phyloP scores from a whole-genome alignment of 1,284 basidiomycete genomes.

The Golubevia pallescens region DNA sequence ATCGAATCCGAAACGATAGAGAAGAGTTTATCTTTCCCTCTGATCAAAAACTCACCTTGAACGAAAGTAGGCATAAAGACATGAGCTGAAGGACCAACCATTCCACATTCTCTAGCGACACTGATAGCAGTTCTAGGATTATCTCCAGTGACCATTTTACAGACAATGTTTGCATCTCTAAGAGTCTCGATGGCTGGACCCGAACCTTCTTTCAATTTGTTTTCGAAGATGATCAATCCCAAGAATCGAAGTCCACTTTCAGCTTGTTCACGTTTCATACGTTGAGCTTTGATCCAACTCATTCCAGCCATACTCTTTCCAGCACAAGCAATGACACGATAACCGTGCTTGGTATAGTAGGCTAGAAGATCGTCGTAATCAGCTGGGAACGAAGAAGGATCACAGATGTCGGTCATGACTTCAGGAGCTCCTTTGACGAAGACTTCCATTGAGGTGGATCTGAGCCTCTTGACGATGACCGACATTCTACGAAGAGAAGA shows the following conservation, averaged over 20 bases:
- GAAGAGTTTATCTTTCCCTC: too few species aligned
- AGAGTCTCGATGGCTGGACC: conserved; percentile 88
- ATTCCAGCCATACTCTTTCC: conserved; percentile 92
- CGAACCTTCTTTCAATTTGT: conserved; percentile 94
- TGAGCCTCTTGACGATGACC: conserved; percentile 93
- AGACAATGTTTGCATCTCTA: conserved; percentile 86
- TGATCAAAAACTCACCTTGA: conserved; percentile 71
- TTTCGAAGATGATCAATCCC: conserved; percentile 97
- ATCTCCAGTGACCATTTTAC: conserved; percentile 98
- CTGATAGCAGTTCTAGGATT: conserved; percentile 96
- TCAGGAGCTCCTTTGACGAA: conserved; percentile 99
- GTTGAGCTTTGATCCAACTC: conserved; percentile 96
- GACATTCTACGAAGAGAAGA: conserved; percentile 93
- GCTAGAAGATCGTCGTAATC: conserved; percentile 96
- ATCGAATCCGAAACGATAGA: background rate
- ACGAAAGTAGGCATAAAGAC: conserved; percentile 88
- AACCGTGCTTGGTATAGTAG: conserved; percentile 96
- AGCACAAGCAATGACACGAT: conserved; percentile 96
- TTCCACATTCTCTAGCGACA: conserved; percentile 90
- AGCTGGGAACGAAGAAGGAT: conserved; percentile 70
- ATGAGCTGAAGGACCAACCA: conserved; percentile 85
- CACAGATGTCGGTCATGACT: conserved; percentile 89
- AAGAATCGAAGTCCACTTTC: conserved; percentile 90
- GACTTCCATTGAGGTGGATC: conserved; percentile 92
- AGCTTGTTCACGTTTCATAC: conserved; percentile 93